Evolutionary conservation across 2,329 filamentous ascomycete genomes (phyloP), one percentile per base, ranked within the genome.

Genomic region (Monosporascus sp.): DNA sequence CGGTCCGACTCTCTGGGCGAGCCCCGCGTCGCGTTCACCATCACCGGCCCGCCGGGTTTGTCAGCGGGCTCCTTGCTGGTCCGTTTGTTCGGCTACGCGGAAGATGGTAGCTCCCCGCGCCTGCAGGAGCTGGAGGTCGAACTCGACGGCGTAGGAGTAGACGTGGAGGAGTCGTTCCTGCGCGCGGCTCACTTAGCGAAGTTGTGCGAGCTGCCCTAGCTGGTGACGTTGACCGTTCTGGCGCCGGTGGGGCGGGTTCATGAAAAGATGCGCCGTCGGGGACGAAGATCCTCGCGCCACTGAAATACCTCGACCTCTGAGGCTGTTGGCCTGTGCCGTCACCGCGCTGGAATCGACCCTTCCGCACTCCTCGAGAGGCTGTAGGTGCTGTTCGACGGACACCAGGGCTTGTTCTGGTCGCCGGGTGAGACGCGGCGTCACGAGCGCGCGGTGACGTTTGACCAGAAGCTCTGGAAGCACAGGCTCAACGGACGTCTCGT

Each of bases 381-480:
- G 5, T 2, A 38, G 3, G 3, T 58, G 2, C 8, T 6, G 4
- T 55, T 58, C 17, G 37, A 49, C n/a, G 22, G 37, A 14, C 4
- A 25, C 31, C 38, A 44, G 39, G 50, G 53, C 6, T 2, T 55
- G 6, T 54, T 54, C 37, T 54, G 53, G 55, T 51, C 55, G 2
- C 2, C 37, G 2, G 15, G 6, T 4, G 47, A 51, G 2, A 50
- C 54, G 51, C 14, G 27, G 22, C n/a, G 6, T 17, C 48, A 50
- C 31, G n/a, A 37, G 17, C 17, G 9, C 4, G 22, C 43, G 2
- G 2, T 20, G 5, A 48, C 47, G 3, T 50, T 51, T 18, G 9
- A 20, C 11, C 5, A 18, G 17, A 41, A n/a, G 38, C 17, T n/a
- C 38, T 41, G 38, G 38, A 11, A n/a, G 38, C 38, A 3, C 38